Evolutionary conservation across 139 green algal genomes (phyloP).

Genomic region (Zygnema circumcarinatum): DNA sequence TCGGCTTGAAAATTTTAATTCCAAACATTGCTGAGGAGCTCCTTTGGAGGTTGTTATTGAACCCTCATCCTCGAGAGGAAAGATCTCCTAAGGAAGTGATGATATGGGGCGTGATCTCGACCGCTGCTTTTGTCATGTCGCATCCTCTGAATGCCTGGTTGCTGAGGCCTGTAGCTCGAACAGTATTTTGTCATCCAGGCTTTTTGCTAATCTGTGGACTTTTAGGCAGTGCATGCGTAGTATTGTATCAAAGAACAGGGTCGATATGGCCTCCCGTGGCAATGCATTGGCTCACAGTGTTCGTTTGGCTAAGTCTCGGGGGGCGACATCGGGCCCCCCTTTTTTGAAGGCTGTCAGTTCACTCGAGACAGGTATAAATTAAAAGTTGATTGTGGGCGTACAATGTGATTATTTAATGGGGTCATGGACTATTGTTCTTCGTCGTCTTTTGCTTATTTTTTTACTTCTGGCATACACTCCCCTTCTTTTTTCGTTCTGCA

Average conservation of each 20-base stretch:
- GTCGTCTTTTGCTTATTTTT: no score
- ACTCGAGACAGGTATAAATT: no score
- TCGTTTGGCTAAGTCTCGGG: conserved; percentile 35
- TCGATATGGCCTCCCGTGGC: conserved; percentile 35
- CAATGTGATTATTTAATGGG: no score
- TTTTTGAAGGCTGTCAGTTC: no score
- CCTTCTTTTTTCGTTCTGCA: no score
- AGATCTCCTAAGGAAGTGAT: background rate
- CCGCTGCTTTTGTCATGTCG: background rate
- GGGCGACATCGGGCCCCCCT: conserved; percentile 21
- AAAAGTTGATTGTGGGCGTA: no score
- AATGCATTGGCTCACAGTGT: conserved; percentile 30
- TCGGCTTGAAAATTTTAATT: conserved; percentile 11
- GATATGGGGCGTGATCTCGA: conserved; percentile 31
- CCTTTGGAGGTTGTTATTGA: conserved; percentile 5
- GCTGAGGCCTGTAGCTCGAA: background rate
- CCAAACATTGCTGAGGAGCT: conserved; percentile 20
- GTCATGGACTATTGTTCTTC: no score
- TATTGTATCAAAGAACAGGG: conserved; percentile 6
- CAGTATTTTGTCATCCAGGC: conserved; percentile 22
- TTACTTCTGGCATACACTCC: no score
- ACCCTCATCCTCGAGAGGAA: conserved; percentile 27
- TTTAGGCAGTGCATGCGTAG: conserved; percentile 2
- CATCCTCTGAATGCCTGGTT: conserved; percentile 20
- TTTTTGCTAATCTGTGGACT: conserved; percentile 22